Base-by-base conservation (phyloP, 2,329 filamentous ascomycete genomes). In the Myriosclerotinia curreyana region DNA sequence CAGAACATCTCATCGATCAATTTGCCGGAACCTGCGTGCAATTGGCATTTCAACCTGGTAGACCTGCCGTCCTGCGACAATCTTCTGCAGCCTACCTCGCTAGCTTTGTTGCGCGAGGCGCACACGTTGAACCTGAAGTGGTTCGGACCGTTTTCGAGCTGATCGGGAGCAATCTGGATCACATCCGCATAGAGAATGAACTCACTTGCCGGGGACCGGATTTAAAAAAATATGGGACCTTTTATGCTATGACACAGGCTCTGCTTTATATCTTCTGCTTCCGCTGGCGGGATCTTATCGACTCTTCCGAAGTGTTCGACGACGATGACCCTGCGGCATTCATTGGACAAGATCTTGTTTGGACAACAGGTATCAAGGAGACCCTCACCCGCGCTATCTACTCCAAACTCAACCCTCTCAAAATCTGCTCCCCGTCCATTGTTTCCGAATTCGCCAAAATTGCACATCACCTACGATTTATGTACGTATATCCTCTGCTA, bases 361-460 rank as follows among this genome's bases (percentile, higher is more conserved):
- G 95, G 89, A 84, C 89, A 60, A 82, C 86, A 11, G 85, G 85
- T 31, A 84, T 95, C 66, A 90, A 90, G 72, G 87, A 92, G 60
- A 84, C 87, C 31, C 81, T 98, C 56, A 84, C 86, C 56, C 84
- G 85, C 49, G 91, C 93, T 72, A 91, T 98, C 71, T 90, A 92
- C 77, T 93, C 90, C 62, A 89, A 88, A 69, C 87, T 99, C 71
- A 99, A 99, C 75, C 95, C 95, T 0, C 86, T 99, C 61, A 96
- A 96, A 75, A 90, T 99, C 69, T 96, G 93, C 80, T 91, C 93
- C 2, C 91, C 92, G 0, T 85, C 86, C 11, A 97, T 99, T 66
- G 94, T 98, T 34, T 83, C 89, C 56, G 91, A 98, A 72, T 99
- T 98, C 74, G 92, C 94, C 28, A 89, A 89, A 73, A 87, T 98